Base-by-base conservation (phyloP, 169 alveolate species). In the Eimeria necatrix region DNA sequence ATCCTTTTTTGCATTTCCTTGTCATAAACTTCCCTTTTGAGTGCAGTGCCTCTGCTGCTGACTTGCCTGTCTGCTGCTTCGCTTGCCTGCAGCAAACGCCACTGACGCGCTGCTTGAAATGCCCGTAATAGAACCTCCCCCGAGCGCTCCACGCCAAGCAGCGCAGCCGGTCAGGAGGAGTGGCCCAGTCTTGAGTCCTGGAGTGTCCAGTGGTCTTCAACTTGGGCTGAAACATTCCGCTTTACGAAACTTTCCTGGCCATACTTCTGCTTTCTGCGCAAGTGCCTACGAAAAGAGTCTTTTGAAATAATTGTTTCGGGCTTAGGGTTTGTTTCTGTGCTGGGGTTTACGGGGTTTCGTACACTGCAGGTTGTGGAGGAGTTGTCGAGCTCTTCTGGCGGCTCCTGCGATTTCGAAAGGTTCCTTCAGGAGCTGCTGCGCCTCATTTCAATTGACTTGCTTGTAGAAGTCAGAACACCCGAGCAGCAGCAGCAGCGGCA, bases 301-400 rank as follows among this genome's bases (percentile, higher is more conserved):
- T 32, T 32, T 32, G 41, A 32, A 32, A 2, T 0, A 32, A 32
- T 32, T 32, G 41, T 32, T 32, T 32, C 2, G 41, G 41, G 41
- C 41, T 32, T 32, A 32, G 41, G 41, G 41, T 32, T 32, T 32
- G 41, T 32, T 32, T 32, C 41, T 32, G 41, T 32, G 53, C 53
- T 78, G 64, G 70, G 88, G 64, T 51, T n/a, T 78, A 48, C 7
- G 70, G 70, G 70, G 24, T 59, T 59, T 59, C 18, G 81, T 32
- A 8, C 64, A 52, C 73, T 22, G 48, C 91, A 83, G 91, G 91
- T 83, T 20, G 74, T 83, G 61, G 91, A 56, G 10, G 76, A 83
- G 56, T 26, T 56, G 20, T 83, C 91, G 4, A 14, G 26, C 18
- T 83, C 91, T 53, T 20, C 76, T n/a, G 24, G 91, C 24, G 46